Conservation (phyloP, 306 rosid species). For the Gastrolobium bilobum region DNA sequence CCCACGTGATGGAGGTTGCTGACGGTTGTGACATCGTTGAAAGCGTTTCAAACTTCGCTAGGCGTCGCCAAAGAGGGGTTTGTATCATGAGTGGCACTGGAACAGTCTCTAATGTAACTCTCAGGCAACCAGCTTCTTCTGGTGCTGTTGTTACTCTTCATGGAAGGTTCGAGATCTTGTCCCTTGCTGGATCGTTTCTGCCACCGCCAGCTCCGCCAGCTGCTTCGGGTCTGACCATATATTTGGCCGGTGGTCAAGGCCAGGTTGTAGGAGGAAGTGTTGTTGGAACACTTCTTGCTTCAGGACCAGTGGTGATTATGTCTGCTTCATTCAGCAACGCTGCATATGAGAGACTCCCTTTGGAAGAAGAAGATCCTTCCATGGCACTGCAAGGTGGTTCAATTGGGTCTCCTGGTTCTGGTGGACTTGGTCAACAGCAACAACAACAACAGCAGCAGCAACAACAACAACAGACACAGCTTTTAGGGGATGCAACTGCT, state of each 20-base stretch:
- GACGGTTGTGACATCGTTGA: conserved; percentile 92
- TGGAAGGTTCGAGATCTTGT: conserved; percentile 92
- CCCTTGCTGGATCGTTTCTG: conserved; percentile 81
- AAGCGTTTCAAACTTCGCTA: conserved; percentile 81
- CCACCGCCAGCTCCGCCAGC: conserved; percentile 97
- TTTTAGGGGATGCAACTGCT: conserved; percentile 66
- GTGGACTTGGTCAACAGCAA: conserved; percentile 58
- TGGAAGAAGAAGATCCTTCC: conserved; percentile 83
- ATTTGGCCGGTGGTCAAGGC: conserved; percentile 91
- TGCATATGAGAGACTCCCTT: conserved; percentile 91
- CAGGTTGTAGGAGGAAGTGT: conserved; percentile 98
- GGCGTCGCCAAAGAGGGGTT: conserved; percentile 92
- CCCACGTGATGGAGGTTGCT: conserved; percentile 93
- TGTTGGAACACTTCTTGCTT: conserved; percentile 76
- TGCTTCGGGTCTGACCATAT: conserved; percentile 83
- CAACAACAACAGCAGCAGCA: conserved; percentile 38
- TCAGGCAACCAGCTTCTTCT: conserved; percentile 87
- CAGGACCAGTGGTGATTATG: conserved; percentile 94
- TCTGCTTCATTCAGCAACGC: conserved; percentile 99
- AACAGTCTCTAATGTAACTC: conserved; percentile 86
- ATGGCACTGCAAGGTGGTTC: conserved; percentile 64
- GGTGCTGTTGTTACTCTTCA: conserved; percentile 85
- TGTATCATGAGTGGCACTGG: conserved; percentile 97
- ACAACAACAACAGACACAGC: conserved; percentile 57
- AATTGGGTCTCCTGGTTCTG: conserved; percentile 70